Base-by-base conservation (phyloP, 78 protist species). In the Paulinella micropora region DNA sequence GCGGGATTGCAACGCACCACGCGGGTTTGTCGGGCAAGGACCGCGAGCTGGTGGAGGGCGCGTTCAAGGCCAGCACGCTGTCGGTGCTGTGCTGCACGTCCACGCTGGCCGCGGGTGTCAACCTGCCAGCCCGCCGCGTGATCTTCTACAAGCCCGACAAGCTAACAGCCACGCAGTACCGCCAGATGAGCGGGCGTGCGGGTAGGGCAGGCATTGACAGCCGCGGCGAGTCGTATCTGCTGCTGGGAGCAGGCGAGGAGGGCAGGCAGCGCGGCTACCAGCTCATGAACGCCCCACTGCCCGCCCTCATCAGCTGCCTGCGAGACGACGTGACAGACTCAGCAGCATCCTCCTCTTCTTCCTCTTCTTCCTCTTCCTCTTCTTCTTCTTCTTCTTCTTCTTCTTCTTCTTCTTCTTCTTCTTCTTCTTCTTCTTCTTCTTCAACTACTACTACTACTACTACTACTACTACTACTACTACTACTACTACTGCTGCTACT, bases 31-130 rank as follows among this genome's bases (percentile, higher is more conserved):
- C 38, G 2, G 1, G 0, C 3, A 83, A 88, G 37, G 79, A 35
- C 88, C 89, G 89, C 23, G 39, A 1, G 39, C 69, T 89, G 86
- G 34, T 91, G 34, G 93, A 91, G 83, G 51, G 1, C 9, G 93
- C 90, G 38, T 89, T 73, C 88, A 32, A 39, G 37, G 0, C 28
- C 3, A 34, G 88, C 23, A 37, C 9, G 39, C 1, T 91, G 26
- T 0, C 3, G 28, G 86, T 86, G 3, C 88, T 89, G 38, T 32
- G 39, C 40, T 1, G 77, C 31, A 91, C 93, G 3, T 51, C 90
- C 1, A 91, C 93, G 39, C 91, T 91, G n/a, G 84, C 93, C 9
- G 93, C 93, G 0, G 93, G 93, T 32, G 93, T 91, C 64, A 91
- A 91, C 67, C 90, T 91, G 87, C 93, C 93, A 0, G 90, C 90